Conservation (phyloP, 2,329 filamentous ascomycete genomes). For the Penicillium sp. region DNA sequence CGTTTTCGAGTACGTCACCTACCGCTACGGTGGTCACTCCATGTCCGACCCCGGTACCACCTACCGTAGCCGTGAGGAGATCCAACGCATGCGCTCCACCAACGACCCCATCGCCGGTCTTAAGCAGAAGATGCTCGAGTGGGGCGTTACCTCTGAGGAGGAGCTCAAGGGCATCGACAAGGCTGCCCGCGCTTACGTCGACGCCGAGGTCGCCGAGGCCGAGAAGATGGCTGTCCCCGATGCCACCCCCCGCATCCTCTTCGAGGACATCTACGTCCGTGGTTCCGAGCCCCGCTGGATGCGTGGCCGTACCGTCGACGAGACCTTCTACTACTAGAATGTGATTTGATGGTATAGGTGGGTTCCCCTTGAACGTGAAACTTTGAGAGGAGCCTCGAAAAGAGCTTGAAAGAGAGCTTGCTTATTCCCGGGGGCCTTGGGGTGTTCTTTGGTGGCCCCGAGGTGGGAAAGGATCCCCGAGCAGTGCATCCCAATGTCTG, state of each 20-base stretch:
- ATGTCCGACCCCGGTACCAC: slow-evolving; percentile 99
- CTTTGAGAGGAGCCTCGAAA: slow-evolving; percentile 4
- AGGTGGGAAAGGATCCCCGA: slow-evolving; percentile 1
- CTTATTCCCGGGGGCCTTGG: slow-evolving; percentile 11
- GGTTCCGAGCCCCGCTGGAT: slow-evolving; percentile 87
- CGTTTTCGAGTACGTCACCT: slow-evolving; percentile 98
- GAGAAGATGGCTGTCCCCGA: slow-evolving; percentile 87
- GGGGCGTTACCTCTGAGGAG: slow-evolving; percentile 86
- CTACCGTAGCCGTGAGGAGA: slow-evolving; percentile 98
- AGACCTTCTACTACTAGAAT: slow-evolving; percentile 79
- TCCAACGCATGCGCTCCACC: slow-evolving; percentile 98
- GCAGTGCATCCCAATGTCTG: slow-evolving; percentile 18
- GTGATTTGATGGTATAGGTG: slow-evolving; percentile 8
- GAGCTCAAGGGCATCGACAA: slow-evolving; percentile 97
- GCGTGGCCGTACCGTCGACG: slow-evolving; percentile 83
- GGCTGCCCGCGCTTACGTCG: slow-evolving; percentile 81
- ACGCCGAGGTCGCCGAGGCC: slow-evolving; percentile 84
- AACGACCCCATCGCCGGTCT: slow-evolving; percentile 97
- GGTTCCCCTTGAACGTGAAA: not conserved
- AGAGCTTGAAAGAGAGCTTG: slow-evolving; percentile 13
- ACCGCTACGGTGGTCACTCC: slow-evolving; percentile 98
- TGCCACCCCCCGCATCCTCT: slow-evolving; percentile 77
- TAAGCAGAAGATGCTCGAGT: slow-evolving; percentile 97
- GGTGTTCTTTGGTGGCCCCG: not conserved
- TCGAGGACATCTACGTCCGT: slow-evolving; percentile 92